Evolutionary conservation across 192 early-diverging fungal species (phyloP), one percentile per base, ranked within the genome.

Genomic region (Blastocladiella britannica): DNA sequence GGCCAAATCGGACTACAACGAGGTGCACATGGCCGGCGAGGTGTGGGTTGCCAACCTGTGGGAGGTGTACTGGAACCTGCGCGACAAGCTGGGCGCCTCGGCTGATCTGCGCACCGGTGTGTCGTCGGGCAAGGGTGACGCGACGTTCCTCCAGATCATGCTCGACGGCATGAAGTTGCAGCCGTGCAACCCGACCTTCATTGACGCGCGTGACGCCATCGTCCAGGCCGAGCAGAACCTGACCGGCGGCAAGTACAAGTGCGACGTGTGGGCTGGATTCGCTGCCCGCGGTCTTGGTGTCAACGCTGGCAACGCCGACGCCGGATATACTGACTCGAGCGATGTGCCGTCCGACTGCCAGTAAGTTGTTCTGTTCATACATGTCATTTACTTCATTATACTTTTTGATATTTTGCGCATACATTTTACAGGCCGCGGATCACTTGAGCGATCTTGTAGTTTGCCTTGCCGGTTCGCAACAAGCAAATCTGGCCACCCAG

Each of bases 1-100:
- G 22, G 52, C 23, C 53, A 54, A 54, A n/a, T 4, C 26, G 12
- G 26, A 18, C 15, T 27, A 30, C n/a, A n/a, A 22, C 29, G 54
- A 54, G 28, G 54, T 54, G 26, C 54, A 54, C 28, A 9, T 12
- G 15, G 28, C 28, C 3, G 54, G 54, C 26, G 54, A 54, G 61
- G 87, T 96, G 4, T 96, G 93, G 93, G 90, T 89, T 5, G 79
- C 75, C 55, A 91, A 89, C 63, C 75, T 96, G 37, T 91, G 86
- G 65, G 90, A 93, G 63, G 77, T 87, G 28, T 78, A 79, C 61
- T 85, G 84, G 72, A 78, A 75, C 60, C 60, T 88, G 28, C 70
- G 80, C n/a, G 80, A 81, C 51, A 62, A 62, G 28, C 65, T 75
- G 29, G n/a, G n/a, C 31, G 79, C 75, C 7, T 81, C 72, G 26